Conservation (phyloP, 2,329 filamentous ascomycete species). For the Epichloe brachyelytri region DNA sequence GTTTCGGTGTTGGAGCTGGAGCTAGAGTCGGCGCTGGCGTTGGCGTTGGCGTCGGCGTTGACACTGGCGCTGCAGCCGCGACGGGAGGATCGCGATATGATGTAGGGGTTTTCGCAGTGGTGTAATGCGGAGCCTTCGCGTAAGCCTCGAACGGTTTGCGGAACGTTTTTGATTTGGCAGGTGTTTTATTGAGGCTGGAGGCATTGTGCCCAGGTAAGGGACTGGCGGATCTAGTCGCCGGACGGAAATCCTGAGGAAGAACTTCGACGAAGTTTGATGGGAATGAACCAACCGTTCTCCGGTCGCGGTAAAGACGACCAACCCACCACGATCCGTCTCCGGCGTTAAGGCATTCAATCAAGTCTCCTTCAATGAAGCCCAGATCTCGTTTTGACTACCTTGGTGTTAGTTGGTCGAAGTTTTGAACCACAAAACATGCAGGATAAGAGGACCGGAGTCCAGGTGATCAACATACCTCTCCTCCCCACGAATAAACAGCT, state of each 20-base stretch:
- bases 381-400: slow-evolving; percentile 74
- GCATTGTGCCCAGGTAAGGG: slow-evolving; percentile 44
- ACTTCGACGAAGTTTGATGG: slow-evolving; percentile 96
- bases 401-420: background rate
- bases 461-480: slow-evolving; percentile 44
- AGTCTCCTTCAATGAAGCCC: slow-evolving; percentile 91
- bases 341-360: slow-evolving; percentile 96
- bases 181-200: slow-evolving; percentile 39
- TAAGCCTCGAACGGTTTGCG: slow-evolving; percentile 57
- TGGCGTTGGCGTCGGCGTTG: slow-evolving; percentile 7
- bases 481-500: slow-evolving; percentile 86
- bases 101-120: slow-evolving; percentile 47
- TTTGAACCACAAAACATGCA: background rate
- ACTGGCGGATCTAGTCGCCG: slow-evolving; percentile 49
- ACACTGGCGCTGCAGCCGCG: slow-evolving; percentile 11
- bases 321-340: slow-evolving; percentile 99
- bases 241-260: slow-evolving; percentile 72
- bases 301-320: slow-evolving; percentile 77
- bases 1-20: slow-evolving; percentile 8
- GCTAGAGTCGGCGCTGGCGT: slow-evolving; percentile 7
- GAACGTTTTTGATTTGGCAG: slow-evolving; percentile 50
- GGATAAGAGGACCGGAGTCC: background rate
- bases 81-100: slow-evolving; percentile 34
- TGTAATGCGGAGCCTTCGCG: slow-evolving; percentile 52
- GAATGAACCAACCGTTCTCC: slow-evolving; percentile 81